These are phyloP conservation scores for Oehlia diaphana DNA, from an alignment of 192 early-diverging fungal species.

Conservation along the genomic window DNA sequence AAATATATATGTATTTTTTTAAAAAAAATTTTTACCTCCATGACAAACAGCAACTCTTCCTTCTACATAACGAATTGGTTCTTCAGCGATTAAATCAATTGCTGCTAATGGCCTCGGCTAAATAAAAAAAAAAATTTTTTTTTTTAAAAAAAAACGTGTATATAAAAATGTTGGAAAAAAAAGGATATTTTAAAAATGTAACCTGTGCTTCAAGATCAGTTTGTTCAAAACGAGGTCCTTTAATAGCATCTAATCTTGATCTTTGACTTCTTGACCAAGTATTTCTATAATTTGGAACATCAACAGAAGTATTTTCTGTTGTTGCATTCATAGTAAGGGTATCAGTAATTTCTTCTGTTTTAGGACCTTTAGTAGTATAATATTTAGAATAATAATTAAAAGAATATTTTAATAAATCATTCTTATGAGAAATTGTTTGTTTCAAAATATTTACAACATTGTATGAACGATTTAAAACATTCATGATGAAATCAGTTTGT, in stretches of 20 bases:
- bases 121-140: not conserved
- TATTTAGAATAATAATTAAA: not conserved
- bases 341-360: not conserved
- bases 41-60: constrained; percentile 79
- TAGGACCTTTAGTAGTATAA: not conserved
- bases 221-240: constrained; percentile 87
- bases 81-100: constrained; percentile 87
- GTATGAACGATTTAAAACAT: not conserved
- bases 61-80: constrained; percentile 78
- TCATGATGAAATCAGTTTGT: not conserved
- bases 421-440: not conserved
- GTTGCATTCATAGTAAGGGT: not conserved
- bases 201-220: constrained; percentile 80
- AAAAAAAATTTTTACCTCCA: constrained; percentile 59
- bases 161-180: not conserved
- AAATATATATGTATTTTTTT: no score
- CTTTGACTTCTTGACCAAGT: constrained; percentile 82
- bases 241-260: constrained; percentile 64
- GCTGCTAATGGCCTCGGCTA: constrained; percentile 89
- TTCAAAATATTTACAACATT: not conserved
- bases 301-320: not conserved
- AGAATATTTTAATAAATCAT: not conserved
- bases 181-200: not conserved
- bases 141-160: constrained; percentile 9
- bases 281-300: not conserved